A percentile compares a stretch with the other conserved stretches of the same genome.
These are phyloP conservation scores for Aethionema arabicum DNA, from an alignment of 345 rosid genomes.

Conservation along the genomic window DNA sequence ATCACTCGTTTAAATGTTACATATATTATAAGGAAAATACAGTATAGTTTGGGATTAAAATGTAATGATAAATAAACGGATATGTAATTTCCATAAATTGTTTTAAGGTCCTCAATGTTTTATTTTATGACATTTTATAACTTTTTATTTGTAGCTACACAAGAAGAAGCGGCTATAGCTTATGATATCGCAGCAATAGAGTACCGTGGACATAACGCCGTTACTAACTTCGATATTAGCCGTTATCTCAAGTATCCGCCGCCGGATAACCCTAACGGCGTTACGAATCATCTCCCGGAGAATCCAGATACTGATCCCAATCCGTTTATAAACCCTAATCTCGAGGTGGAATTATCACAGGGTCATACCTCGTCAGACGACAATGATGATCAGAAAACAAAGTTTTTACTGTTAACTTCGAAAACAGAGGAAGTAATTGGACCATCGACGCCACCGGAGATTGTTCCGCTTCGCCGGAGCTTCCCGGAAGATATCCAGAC, in stretches of 20 bases:
- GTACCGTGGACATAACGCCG: slow-evolving; percentile 90
- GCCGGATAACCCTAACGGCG: slow-evolving; percentile 19
- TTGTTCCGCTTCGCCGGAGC: slow-evolving; percentile 43
- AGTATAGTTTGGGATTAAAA: slow-evolving; percentile 3
- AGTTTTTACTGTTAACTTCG: slow-evolving; percentile 30
- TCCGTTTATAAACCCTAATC: slow-evolving; percentile 17
- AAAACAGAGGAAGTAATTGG: slow-evolving; percentile 76
- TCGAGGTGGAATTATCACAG: slow-evolving; percentile 19
- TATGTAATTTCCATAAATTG: not conserved
- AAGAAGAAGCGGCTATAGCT: slow-evolving; percentile 94
- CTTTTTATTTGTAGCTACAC: slow-evolving; percentile 63
- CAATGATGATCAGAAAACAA: slow-evolving; percentile 31
- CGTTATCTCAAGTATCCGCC: slow-evolving; percentile 46
- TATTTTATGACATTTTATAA: slow-evolving; percentile 16
- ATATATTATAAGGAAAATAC: not conserved
- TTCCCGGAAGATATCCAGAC: slow-evolving; percentile 82
- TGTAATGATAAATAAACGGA: not conserved
- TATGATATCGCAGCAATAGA: slow-evolving; percentile 93
- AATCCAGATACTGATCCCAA: slow-evolving; percentile 11
- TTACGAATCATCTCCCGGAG: slow-evolving; percentile 8
- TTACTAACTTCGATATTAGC: slow-evolving; percentile 89
- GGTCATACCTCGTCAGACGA: slow-evolving; percentile 34
- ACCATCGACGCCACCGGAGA: slow-evolving; percentile 42
- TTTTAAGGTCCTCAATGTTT: slow-evolving; percentile 6
- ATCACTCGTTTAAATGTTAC: not conserved